A percentile compares a stretch with the other conserved stretches of the same genome.
These are phyloP conservation scores for Quercus robur DNA, from an alignment of 306 rosid species.

Conservation along the genomic window DNA sequence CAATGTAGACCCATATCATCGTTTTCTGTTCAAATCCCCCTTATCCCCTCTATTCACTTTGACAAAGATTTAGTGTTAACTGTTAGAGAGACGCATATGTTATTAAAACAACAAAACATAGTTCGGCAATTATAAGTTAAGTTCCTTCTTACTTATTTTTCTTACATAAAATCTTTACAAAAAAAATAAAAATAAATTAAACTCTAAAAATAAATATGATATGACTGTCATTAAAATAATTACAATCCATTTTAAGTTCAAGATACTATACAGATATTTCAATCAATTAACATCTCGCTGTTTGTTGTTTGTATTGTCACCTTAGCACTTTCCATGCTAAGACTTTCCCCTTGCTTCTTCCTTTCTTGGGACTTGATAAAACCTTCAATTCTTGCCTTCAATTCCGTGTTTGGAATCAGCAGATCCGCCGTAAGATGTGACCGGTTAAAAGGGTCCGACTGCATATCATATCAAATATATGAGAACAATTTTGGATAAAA, in stretches of 20 bases:
- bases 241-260: not conserved
- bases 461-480: constrained; percentile 29
- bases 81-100: no score
- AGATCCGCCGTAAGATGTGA: constrained; percentile 86
- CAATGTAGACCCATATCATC: no score
- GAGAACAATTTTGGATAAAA: not conserved
- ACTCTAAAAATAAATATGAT: not conserved
- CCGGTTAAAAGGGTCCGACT: constrained; percentile 97
- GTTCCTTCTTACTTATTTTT: not conserved
- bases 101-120: no score
- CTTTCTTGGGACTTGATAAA: constrained; percentile 66
- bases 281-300: constrained; percentile 87
- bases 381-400: constrained; percentile 74
- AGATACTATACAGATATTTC: constrained; percentile 14
- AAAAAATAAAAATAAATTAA: not conserved
- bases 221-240: not conserved
- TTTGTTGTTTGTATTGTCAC: constrained; percentile 70
- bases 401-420: constrained; percentile 73
- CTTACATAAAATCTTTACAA: not conserved
- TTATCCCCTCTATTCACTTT: no score
- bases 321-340: constrained; percentile 51
- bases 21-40: no score
- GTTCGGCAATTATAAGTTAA: not conserved
- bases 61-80: no score
- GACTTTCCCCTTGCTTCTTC: constrained; percentile 56